Evolutionary conservation across 257 asterid genomes (phyloP).

Genomic region (Fraxinus quadrangulata): DNA sequence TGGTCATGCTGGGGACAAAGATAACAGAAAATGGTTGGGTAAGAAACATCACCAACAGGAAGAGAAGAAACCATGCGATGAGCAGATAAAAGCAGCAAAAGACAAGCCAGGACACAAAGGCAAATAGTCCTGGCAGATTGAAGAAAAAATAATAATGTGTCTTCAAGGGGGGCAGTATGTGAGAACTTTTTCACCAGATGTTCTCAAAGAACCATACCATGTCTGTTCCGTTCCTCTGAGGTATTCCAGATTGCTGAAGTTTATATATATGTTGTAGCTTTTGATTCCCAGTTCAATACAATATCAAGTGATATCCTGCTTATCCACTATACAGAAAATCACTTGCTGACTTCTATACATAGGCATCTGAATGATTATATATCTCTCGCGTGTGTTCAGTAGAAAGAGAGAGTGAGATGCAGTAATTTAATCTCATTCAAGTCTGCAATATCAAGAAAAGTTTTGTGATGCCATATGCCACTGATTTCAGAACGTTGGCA

Average conservation of each 20-base stretch:
- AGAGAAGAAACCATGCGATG: conserved; percentile 39
- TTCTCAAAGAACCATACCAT: conserved; percentile 1
- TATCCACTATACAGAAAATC: neutral
- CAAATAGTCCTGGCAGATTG: conserved; percentile 44
- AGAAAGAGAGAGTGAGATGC: neutral
- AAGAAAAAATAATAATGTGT: conserved; percentile 30
- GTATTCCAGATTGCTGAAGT: conserved; percentile 19
- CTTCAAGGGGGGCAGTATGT: conserved; percentile 3
- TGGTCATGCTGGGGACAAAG: conserved; percentile 40
- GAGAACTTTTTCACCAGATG: conserved; percentile 18
- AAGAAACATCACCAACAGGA: conserved; percentile 47
- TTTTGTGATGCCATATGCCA: neutral
- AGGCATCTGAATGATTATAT: conserved; percentile 21
- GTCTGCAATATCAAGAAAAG: conserved; percentile 16
- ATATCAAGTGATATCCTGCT: conserved; percentile 20
- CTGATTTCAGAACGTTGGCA: neutral
- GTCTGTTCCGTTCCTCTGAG: conserved; percentile 15
- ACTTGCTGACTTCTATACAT: neutral
- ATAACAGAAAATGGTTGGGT: conserved; percentile 35
- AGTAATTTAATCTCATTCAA: conserved; percentile 13
- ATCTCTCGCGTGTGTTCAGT: neutral
- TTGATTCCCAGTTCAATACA: conserved; percentile 34
- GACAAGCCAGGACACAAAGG: conserved; percentile 51
- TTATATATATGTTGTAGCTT: conserved; percentile 34
- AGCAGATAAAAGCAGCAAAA: conserved; percentile 43